Evolutionary conservation across 495 filamentous ascomycete species (phyloP).

Genomic region (Penicillium turbatum): DNA sequence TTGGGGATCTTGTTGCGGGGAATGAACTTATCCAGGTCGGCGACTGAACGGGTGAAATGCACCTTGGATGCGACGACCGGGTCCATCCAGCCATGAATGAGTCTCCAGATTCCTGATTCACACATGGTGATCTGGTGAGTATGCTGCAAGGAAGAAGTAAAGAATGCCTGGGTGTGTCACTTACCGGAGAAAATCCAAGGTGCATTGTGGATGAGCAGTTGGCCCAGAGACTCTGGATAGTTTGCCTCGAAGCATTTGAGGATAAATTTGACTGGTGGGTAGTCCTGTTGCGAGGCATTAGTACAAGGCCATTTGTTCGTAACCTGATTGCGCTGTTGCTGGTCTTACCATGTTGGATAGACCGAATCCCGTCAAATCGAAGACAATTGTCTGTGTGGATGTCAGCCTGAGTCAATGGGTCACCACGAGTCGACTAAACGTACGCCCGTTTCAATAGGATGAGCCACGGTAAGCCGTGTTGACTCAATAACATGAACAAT

Average conservation of each 20-base stretch:
- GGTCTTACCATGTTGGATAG: slow-evolving; percentile 71
- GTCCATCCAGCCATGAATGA: slow-evolving; percentile 88
- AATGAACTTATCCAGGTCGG: slow-evolving; percentile 72
- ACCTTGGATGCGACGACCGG: slow-evolving; percentile 86
- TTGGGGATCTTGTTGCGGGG: slow-evolving; percentile 57
- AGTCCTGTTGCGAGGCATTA: slow-evolving; percentile 57
- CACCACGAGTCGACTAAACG: slow-evolving; percentile 28
- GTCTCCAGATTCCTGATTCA: slow-evolving; percentile 62
- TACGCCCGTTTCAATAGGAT: slow-evolving; percentile 78
- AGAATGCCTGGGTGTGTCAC: not conserved
- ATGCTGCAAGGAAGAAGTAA: not conserved
- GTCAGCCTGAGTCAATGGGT: slow-evolving; percentile 2
- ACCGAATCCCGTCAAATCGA: slow-evolving; percentile 80
- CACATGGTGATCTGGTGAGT: slow-evolving; percentile 1
- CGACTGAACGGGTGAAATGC: slow-evolving; percentile 74
- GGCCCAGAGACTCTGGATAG: slow-evolving; percentile 81
- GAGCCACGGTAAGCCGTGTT: slow-evolving; percentile 63
- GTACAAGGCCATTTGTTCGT: no score
- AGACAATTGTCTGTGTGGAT: slow-evolving; percentile 59
- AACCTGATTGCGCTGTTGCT: not conserved
- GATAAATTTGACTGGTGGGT: slow-evolving; percentile 89
- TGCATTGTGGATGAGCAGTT: slow-evolving; percentile 83
- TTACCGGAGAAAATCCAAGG: slow-evolving; percentile 85
- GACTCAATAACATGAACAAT: slow-evolving; percentile 88
- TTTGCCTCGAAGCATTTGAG: slow-evolving; percentile 94